A percentile compares a stretch with the other conserved stretches of the same genome.
These are phyloP conservation scores for Xylariales sp. DNA, from an alignment of 2,329 filamentous ascomycete genomes.

Conservation along the genomic window DNA sequence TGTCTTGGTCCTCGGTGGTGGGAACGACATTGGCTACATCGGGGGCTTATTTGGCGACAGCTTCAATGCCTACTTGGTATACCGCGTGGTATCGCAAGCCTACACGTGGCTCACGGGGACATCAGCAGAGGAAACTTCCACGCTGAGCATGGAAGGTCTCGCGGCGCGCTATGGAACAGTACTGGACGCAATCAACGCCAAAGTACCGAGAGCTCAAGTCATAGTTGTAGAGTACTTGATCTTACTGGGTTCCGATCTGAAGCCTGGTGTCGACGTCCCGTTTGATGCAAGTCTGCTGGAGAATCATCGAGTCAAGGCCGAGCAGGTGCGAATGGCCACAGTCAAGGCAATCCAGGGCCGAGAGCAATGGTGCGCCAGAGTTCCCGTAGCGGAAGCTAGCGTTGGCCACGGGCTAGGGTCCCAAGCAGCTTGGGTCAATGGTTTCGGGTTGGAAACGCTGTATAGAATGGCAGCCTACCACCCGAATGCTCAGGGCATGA, in stretches of 20 bases:
- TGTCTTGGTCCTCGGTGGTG: conserved; percentile 32
- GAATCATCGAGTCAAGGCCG: conserved; percentile 19
- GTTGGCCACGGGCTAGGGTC: conserved; percentile 23
- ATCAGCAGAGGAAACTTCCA: conserved; percentile 1
- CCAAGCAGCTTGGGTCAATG: conserved; percentile 25
- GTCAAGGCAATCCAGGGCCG: conserved; percentile 18
- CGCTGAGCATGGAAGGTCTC: conserved; percentile 17
- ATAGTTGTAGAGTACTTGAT: conserved; percentile 35
- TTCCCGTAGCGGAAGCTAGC: conserved; percentile 20
- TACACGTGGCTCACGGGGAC: conserved; percentile 1
- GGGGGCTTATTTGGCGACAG: conserved; percentile 24
- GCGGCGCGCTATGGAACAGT: conserved; percentile 21
- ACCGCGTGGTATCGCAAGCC: not conserved
- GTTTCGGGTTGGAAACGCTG: conserved; percentile 18
- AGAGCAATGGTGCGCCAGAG: conserved; percentile 22
- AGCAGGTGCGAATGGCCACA: conserved; percentile 20
- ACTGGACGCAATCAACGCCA: conserved; percentile 21
- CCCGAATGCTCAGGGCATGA: conserved; percentile 25
- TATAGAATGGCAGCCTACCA: conserved; percentile 21
- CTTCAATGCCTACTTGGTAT: not conserved
- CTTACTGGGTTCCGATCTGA: conserved; percentile 25
- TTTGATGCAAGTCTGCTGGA: conserved; percentile 21
- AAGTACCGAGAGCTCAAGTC: conserved; percentile 37
- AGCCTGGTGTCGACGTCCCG: conserved; percentile 19
- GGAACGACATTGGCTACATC: conserved; percentile 34